Evolutionary conservation across 495 filamentous ascomycete genomes (phyloP).

Genomic region (Chaetomium tenue): DNA sequence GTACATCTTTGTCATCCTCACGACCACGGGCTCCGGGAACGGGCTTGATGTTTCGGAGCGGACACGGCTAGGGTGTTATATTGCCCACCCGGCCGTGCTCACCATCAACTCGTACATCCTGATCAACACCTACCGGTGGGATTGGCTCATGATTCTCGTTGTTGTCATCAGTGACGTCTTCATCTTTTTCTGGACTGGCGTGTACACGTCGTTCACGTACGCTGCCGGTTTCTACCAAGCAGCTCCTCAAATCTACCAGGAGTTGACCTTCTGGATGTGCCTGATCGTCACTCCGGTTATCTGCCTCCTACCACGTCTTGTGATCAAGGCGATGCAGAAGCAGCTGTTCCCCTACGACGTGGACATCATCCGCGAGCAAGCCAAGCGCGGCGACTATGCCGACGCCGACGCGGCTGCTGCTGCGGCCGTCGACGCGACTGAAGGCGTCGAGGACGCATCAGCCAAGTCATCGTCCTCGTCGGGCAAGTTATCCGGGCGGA

Average conservation of each 20-base stretch:
- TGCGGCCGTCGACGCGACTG: conserved; percentile 20
- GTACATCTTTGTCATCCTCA: conserved; percentile 70
- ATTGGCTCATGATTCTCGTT: conserved; percentile 87
- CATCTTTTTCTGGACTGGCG: conserved; percentile 94
- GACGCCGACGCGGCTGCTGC: conserved; percentile 34
- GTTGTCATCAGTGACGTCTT: conserved; percentile 77
- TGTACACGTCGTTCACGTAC: conserved; percentile 71
- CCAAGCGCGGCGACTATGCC: conserved; percentile 70
- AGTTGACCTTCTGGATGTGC: conserved; percentile 82
- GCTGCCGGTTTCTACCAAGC: conserved; percentile 73
- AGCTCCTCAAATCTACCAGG: conserved; percentile 73
- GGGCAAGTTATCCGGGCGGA: conserved; percentile 41
- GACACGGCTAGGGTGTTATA: conserved; percentile 76
- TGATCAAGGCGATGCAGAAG: conserved; percentile 84
- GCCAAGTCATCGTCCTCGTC: conserved; percentile 45
- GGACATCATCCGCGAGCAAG: conserved; percentile 93
- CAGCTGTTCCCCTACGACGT: conserved; percentile 88
- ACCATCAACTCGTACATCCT: conserved; percentile 91
- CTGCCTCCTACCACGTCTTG: conserved; percentile 81
- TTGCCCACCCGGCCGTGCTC: conserved; percentile 74
- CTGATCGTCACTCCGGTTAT: conserved; percentile 71
- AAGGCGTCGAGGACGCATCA: conserved; percentile 39
- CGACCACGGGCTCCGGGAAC: conserved; percentile 62
- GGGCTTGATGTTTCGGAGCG: conserved; percentile 74
- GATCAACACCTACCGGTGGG: conserved; percentile 95